Evolutionary conservation across 768 basidiomycete species (phyloP), one percentile per base, ranked within the genome.

Genomic region (Lactarius akahatsu): DNA sequence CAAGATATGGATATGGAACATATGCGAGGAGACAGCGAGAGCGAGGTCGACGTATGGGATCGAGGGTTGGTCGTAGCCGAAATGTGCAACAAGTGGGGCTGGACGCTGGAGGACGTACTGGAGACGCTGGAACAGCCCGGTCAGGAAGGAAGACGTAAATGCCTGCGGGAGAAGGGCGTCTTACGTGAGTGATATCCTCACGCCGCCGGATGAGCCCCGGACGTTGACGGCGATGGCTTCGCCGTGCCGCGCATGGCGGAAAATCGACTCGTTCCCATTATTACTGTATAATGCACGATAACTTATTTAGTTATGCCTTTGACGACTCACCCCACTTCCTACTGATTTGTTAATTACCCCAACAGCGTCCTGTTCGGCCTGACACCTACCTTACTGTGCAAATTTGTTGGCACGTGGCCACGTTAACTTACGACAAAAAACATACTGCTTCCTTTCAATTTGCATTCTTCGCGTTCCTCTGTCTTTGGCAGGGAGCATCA

Each of bases 201-300:
- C 43, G 52, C 32, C 50, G 57, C 50, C 66, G 54, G 41, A 55
- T 59, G 38, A 20, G 66, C 41, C 32, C 32, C 52, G 41, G 54
- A 55, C 62, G 43, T 67, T 60, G 66, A 67, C 50, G 56, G 62
- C 32, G 50, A 47, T 60, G 62, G 32, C 52, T 52, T 56, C 52
- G 62, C 62, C 62, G 55, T 67, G 66, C 66, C 66, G 66, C 59
- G 62, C 66, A 67, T 67, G 59, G 66, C 66, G 66, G 66, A 67
- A 67, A 67, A 66, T 63, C 66, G 66, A 67, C 66, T 63, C 56
- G 54, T 41, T 59, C 58, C 34, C 38, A 67, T 67, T 52, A 50
- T 50, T 50, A 50, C 47, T 52, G 23, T 52, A 38, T 38, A 67
- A 52, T 63, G 30, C 62, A 67, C 23, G 57, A 63, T 67, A 67